Evolutionary conservation across 495 filamentous ascomycete genomes (phyloP), one percentile per base, ranked within the genome.

Genomic region (Aspergillus ellipticus): DNA sequence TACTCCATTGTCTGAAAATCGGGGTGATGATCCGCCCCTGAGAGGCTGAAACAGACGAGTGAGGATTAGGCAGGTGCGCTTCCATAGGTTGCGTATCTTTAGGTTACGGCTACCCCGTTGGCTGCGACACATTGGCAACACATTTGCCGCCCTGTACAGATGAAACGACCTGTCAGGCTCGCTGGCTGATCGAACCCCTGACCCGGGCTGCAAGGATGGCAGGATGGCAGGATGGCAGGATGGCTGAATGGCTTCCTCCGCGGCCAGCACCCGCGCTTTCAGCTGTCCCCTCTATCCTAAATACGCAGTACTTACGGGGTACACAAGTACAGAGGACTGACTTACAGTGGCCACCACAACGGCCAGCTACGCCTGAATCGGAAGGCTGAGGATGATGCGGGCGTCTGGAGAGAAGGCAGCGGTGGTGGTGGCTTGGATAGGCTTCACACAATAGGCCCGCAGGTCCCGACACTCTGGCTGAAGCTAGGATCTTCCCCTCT

Each of bases 391-490:
- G 35, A 13, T n/a, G 7, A 39, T 39, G 35, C 11, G 4, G 26
- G 46, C 24, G 46, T 20, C 24, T 42, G 43, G 35, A 46, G 16
- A 16, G 43, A 42, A 24, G 16, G 49, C 16, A 49, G 42, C 19
- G 9, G 29, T 47, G 49, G 60, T 47, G 53, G 60, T 63, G 60
- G 60, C 60, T 63, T 58, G 60, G 59, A 54, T 33, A n/a, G n/a
- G 17, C 19, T 16, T 22, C n/a, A 5, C 28, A 28, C 5, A 21
- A 48, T 48, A 29, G 45, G 28, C 15, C 45, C 28, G 24, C 22
- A 4, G 52, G 58, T 55, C 59, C 63, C 63, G 63, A 42, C 63
- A 62, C 57, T 66, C 59, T 66, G 63, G 63, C 63, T 66, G 55
- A 37, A 57, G 55, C 63, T 61, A 62, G 56, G 59, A 65, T 61